Evolutionary conservation across 495 filamentous ascomycete genomes (phyloP).

Genomic region (Chaetomium cochliodes): DNA sequence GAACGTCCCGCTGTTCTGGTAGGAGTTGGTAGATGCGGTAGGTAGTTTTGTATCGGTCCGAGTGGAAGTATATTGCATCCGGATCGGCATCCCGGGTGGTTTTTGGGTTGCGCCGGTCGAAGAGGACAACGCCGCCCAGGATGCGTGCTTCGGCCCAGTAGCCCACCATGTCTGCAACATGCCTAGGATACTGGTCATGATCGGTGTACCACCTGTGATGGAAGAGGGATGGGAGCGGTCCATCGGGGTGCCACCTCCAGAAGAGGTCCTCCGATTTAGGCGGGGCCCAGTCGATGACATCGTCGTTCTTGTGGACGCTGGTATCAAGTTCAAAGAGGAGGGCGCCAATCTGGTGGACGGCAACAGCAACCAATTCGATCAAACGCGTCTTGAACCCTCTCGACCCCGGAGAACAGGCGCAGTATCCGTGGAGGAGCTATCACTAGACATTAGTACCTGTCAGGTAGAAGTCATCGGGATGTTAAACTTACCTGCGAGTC

Average conservation of each 20-base stretch:
- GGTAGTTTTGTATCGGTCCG: constrained; percentile 20
- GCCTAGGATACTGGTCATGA: constrained; percentile 33
- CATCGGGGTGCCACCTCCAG: constrained; percentile 6
- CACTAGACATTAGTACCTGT: not conserved
- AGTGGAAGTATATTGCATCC: constrained; percentile 26
- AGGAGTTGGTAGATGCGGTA: constrained; percentile 25
- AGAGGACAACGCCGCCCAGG: constrained; percentile 37
- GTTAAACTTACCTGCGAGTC: constrained; percentile 7
- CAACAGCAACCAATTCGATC: constrained; percentile 33
- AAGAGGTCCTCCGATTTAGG: not conserved
- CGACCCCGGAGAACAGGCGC: constrained; percentile 23
- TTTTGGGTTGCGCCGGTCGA: constrained; percentile 28
- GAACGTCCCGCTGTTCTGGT: constrained; percentile 25
- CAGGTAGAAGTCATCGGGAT: too few relatives aligned
- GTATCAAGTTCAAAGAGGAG: constrained; percentile 27
- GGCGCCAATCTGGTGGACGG: constrained; percentile 34
- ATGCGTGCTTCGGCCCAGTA: constrained; percentile 39
- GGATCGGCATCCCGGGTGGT: not conserved
- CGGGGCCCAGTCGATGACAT: constrained; percentile 19
- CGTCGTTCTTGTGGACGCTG: constrained; percentile 15
- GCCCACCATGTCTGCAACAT: constrained; percentile 35
- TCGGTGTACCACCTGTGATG: constrained; percentile 28
- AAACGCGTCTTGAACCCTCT: constrained; percentile 30
- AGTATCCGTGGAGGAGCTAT: constrained; percentile 25
- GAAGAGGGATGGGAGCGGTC: constrained; percentile 28